phyloP scores from a whole-genome alignment of 2,329 filamentous ascomycete genomes.

The Penicillium hordei region DNA sequence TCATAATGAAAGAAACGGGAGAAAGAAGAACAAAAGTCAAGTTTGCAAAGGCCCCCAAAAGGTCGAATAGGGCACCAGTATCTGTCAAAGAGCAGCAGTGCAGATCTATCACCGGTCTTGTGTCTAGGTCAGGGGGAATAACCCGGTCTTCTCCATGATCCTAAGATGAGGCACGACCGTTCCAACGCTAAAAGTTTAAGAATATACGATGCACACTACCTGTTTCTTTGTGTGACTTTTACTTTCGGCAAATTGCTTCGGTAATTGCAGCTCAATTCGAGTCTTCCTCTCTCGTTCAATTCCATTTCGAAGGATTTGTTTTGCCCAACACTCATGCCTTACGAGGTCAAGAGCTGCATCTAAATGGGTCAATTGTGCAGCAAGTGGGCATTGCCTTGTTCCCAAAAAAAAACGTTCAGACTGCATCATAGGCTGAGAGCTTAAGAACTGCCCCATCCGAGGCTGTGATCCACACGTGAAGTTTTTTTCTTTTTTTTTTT shows the following conservation, averaged over 20 bases:
- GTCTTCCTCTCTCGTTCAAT: background rate
- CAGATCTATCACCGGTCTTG: slow-evolving; percentile 22
- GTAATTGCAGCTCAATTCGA: background rate
- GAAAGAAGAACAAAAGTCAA: slow-evolving; percentile 7
- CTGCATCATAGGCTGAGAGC: slow-evolving; percentile 18
- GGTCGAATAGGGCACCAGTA: slow-evolving; percentile 7
- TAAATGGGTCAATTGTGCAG: slow-evolving; percentile 9
- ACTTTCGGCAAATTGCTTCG: background rate
- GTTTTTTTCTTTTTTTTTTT: background rate
- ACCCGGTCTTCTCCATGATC: slow-evolving; percentile 25
- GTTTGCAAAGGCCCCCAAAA: slow-evolving; percentile 3
- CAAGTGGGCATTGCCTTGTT: slow-evolving; percentile 4
- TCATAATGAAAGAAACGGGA: background rate
- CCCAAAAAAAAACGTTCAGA: slow-evolving; percentile 12
- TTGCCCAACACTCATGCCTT: background rate
- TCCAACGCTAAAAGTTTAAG: slow-evolving; percentile 26
- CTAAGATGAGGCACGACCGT: slow-evolving; percentile 17
- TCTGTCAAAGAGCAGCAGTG: slow-evolving; percentile 16
- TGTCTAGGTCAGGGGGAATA: slow-evolving; percentile 25
- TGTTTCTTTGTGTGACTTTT: slow-evolving; percentile 7
- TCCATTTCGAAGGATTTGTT: background rate
- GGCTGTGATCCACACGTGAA: slow-evolving; percentile 14
- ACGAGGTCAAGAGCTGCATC: background rate
- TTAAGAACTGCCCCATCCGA: slow-evolving; percentile 6
- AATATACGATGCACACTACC: slow-evolving; percentile 11